Evolutionary conservation across 2,329 filamentous ascomycete species (phyloP), one percentile per base, ranked within the genome.

Genomic region (Sporothrix schenckii): DNA sequence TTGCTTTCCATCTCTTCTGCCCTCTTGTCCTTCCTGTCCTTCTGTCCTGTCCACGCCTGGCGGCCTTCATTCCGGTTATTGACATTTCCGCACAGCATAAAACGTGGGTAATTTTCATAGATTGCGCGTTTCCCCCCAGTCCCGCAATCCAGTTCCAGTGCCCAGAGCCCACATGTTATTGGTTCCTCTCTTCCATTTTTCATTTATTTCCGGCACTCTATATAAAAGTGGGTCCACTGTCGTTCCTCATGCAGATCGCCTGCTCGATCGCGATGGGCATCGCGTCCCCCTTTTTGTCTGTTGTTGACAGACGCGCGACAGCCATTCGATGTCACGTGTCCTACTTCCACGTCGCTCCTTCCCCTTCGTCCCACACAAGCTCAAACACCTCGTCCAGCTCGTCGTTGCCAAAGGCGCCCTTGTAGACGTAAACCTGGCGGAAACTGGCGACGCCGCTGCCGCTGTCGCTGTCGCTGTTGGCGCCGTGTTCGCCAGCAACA

Each of bases 391-490:
- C 81, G 70, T 85, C 83, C 16, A 82, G 75, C 70, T 83, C 80
- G 49, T 81, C 81, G 7, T 77, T 76, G 11, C 77, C 72, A 54
- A 79, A 77, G 47, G 80, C 74, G 24, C 83, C 81, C 41, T 80
- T 79, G 73, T 82, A 80, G 9, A 89, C 79, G 71, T 88, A 89
- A 63, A 86, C 79, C 76, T 89, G 87, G n/a, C 82, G 81, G 9
- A 89, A 44, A 13, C 41, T 13, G 14, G 41, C 34, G 34, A 34
- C 34, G 34, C 34, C 34, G 34, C 34, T 16, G 41, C 14, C 41
- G 14, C 13, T 14, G 41, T 44, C 34, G 34, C 34, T 16, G 41
- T 44, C 41, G 14, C 13, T 14, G 41, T 44, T 2, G 41, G 10
- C 41, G 58, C 78, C 79, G 34, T 78, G 73, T 3, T 44, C 44